Percentiles rank a stretch among this genome's conserved stretches.
phyloP scores from a whole-genome alignment of 73 alveolate species.

The Uronychia binucleata region DNA sequence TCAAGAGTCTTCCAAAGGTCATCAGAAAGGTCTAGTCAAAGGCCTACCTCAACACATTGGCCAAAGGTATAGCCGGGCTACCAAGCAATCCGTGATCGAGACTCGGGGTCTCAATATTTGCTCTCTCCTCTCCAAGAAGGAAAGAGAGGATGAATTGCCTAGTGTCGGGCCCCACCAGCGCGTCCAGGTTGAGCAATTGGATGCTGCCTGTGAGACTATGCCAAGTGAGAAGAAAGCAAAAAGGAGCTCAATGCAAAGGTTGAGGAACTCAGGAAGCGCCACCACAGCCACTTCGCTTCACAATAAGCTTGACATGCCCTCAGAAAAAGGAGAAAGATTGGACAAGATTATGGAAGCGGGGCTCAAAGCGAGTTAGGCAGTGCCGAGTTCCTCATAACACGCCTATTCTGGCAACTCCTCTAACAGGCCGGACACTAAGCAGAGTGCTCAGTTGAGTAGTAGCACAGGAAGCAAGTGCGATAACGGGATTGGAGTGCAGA shows the following conservation, averaged over 20 bases:
- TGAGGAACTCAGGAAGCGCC: too few relatives aligned
- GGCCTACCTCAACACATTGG: not conserved
- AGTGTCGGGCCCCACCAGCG: not conserved
- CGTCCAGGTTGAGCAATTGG: too few relatives aligned
- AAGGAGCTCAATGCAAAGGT: too few relatives aligned
- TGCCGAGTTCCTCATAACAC: too few relatives aligned
- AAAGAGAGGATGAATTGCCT: not conserved
- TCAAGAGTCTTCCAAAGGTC: not conserved
- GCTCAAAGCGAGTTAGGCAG: too few relatives aligned
- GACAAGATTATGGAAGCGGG: too few relatives aligned
- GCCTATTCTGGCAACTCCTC: too few relatives aligned
- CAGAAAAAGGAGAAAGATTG: too few relatives aligned
- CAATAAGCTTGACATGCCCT: too few relatives aligned
- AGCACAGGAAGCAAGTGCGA: not conserved
- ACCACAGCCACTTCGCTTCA: too few relatives aligned
- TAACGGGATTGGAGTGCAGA: not conserved
- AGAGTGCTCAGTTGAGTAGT: not conserved
- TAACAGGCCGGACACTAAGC: not conserved
- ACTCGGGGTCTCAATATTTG: not conserved
- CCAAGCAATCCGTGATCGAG: not conserved
- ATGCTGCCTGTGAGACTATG: too few relatives aligned
- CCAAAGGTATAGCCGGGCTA: not conserved
- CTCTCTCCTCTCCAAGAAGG: not conserved
- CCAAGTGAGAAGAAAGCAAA: too few relatives aligned
- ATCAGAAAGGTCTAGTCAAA: not conserved